These are phyloP conservation scores for Apiospora koreana DNA, from an alignment of 2,329 filamentous ascomycete genomes.

Conservation along the genomic window DNA sequence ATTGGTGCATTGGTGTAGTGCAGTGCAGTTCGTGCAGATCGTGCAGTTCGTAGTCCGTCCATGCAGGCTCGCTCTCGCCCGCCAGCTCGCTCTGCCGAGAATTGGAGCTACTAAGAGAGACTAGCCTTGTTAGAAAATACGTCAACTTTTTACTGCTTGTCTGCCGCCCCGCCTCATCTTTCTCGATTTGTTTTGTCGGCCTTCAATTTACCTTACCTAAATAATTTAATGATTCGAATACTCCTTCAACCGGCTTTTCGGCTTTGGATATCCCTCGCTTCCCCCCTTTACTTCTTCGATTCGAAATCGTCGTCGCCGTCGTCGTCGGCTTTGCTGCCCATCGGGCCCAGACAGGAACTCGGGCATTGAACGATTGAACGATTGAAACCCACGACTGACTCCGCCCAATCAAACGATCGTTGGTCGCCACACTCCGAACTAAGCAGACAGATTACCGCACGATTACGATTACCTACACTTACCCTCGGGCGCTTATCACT, in stretches of 20 bases:
- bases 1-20: too few relatives aligned
- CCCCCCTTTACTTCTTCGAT: not conserved
- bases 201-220: conserved; percentile 1
- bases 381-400: conserved; percentile 4
- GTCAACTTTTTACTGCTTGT: conserved; percentile 3
- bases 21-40: not conserved
- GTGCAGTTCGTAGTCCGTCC: not conserved
- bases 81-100: conserved; percentile 4
- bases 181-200: not conserved
- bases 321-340: not conserved
- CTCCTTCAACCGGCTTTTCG: not conserved
- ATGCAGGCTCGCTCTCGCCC: not conserved
- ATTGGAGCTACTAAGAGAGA: not conserved
- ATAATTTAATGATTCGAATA: not conserved
- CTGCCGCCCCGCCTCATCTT: not conserved
- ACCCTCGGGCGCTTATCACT: not conserved
- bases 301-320: not conserved
- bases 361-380: not conserved
- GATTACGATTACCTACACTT: not conserved
- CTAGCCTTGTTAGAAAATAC: conserved; percentile 3
- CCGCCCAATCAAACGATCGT: conserved; percentile 5
- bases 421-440: conserved; percentile 2
- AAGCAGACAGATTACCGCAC: not conserved
- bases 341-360: not conserved
- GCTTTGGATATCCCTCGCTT: not conserved